Percentiles rank a stretch among this genome's conserved stretches.
Conservation (phyloP, 192 early-diverging fungal genomes). For the Coemansia sp. region DNA sequence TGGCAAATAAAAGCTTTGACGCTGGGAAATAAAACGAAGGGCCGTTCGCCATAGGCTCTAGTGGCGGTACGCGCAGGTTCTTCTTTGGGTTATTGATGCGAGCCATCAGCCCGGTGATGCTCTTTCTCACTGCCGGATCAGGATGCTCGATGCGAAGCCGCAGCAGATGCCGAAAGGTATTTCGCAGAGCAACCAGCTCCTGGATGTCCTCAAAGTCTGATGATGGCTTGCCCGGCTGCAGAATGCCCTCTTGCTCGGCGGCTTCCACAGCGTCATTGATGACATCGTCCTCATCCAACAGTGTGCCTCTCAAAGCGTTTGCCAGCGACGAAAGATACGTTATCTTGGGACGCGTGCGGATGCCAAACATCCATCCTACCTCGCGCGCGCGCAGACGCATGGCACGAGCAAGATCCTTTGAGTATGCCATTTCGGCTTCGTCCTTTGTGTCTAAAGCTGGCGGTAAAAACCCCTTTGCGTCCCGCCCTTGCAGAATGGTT, state of each 20-base stretch:
- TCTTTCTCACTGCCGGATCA: constrained; percentile 25
- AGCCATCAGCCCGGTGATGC: constrained; percentile 27
- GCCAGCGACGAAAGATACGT: constrained; percentile 29
- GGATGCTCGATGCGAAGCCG: constrained; percentile 42
- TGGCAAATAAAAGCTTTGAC: constrained; percentile 16
- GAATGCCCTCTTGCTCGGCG: constrained; percentile 12
- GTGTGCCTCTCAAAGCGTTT: constrained; percentile 31
- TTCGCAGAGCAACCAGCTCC: constrained; percentile 36
- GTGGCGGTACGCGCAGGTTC: constrained; percentile 34
- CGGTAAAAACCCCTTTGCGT: constrained; percentile 7
- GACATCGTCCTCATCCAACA: constrained; percentile 40
- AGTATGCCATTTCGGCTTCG: not conserved
- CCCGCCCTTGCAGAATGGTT: constrained; percentile 27
- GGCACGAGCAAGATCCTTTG: constrained; percentile 22
- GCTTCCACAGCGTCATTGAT: constrained; percentile 25
- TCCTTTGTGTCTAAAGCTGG: not conserved
- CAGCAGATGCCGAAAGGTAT: constrained; percentile 32
- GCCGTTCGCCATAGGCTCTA: constrained; percentile 26
- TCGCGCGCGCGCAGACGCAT: constrained; percentile 46
- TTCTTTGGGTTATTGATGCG: constrained; percentile 37
- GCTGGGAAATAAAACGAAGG: constrained; percentile 47
- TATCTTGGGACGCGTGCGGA: constrained; percentile 19
- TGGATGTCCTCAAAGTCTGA: constrained; percentile 45
- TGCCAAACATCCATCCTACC: constrained; percentile 37
- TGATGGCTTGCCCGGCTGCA: constrained; percentile 23